Base-by-base conservation (phyloP, 2,329 filamentous ascomycete species). In the Arachnomyces sp. region DNA sequence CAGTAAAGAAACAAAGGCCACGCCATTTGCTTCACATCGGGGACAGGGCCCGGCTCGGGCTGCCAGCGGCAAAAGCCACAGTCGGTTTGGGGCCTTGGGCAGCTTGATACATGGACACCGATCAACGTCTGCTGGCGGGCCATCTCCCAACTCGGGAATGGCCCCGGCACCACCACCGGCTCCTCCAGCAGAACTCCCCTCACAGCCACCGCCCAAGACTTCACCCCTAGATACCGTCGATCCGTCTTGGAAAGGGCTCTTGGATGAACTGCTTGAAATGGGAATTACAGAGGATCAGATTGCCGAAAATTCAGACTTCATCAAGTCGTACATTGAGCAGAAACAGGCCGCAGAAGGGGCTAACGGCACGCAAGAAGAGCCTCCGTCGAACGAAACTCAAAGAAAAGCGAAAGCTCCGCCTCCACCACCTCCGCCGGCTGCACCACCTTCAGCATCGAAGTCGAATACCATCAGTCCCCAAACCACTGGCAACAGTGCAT, bases 1-100 rank as follows among this genome's bases (percentile, higher is more conserved):
- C 31, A 90, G 82, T 67, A 93, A 93, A 68, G 80, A 82, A 47
- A 95, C 89, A 2, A 80, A 72, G 60, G 74, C 79, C 47, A 90
- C 84, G 28, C 82, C 84, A 0, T 94, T 94, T 53, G 66, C 68
- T 5, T 68, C 67, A 2, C 56, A 54, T 32, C 77, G 67, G 39
- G 70, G 68, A 3, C 63, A 66, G 45, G 65, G 65, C n/a, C 60
- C 65, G 40, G 59, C 65, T 7, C 64, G 65, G 16, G 56, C 64
- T 20, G 53, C 56, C 7, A 66, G 64, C 46, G 64, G 63, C 6
- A 70, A 73, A 49, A 60, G 60, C 40, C 49, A 49, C 33, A 66
- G 73, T 41, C 65, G 73, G 13, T 68, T 77, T 28, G 70, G 74
- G 14, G 20, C 20, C 5, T 61, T 79, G 34, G 63, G 67, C 18